Evolutionary conservation across 2,329 filamentous ascomycete species (phyloP), one percentile per base, ranked within the genome.

Genomic region (Annulohypoxylon truncatum): DNA sequence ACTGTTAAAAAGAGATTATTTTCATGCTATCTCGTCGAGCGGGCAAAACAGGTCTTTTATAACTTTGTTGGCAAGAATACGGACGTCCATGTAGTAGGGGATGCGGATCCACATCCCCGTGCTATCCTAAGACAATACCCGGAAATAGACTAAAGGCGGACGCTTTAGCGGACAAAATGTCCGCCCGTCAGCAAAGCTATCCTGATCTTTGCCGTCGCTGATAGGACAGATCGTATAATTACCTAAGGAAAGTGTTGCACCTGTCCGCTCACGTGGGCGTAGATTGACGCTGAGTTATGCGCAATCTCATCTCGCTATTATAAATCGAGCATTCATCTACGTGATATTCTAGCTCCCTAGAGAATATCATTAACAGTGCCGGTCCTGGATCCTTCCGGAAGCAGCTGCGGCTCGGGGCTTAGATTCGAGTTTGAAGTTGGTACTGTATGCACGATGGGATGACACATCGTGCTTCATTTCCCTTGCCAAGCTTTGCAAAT

Each of bases 191-290:
- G 40, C 18, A 3, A 10, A 15, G 4, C n/a, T 35, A 53, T 61
- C 26, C 15, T 29, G 31, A 52, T 10, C 46, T 31, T 46, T 28
- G 24, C 44, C 18, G 46, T 58, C 44, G 59, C 48, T 38, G 55
- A 53, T 50, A 63, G 54, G 29, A 20, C 12, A 18, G 26, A 38
- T 52, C 9, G n/a, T 28, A 24, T 22, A 20, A 33, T 26, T 12
- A n/a, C 35, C 9, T 4, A n/a, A 15, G 9, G 18, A 15, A 35
- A 35, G 55, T 57, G 18, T 59, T 55, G 66, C 58, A 20, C 9
- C 10, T 42, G 38, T 22, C 38, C 38, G 38, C 38, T 38, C 66
- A 61, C 55, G 63, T 69, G 63, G 51, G 40, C 63, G 59, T 22
- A 26, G 7, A 46, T 52, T 29, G 24, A 20, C n/a, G n/a, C 40